Evolutionary conservation across 441 rosid species (phyloP), one percentile per base, ranked within the genome.

Genomic region (Gossypium trilobum): DNA sequence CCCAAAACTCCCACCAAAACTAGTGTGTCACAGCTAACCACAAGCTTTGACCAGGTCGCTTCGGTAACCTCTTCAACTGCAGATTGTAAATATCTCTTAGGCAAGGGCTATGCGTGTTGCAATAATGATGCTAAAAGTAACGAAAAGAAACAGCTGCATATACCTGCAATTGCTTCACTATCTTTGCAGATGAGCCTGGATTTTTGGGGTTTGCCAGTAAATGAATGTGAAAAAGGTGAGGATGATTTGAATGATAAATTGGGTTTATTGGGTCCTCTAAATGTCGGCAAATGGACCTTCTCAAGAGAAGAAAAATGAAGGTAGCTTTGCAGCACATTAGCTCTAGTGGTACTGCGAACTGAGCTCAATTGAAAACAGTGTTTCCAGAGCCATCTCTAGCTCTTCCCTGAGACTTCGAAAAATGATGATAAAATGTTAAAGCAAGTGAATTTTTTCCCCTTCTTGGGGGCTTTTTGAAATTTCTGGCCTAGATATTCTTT

Each of bases 1-100:
- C 93, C 91, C 93, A 88, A 31, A 88, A 88, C 81, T 88, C 31
- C 93, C 73, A 88, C 91, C 17, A 88, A 84, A 39, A 82, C 87
- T 13, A 89, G 88, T 64, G 1, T 84, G 4, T 79, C 77, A 33
- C 80, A 73, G 11, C 74, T 72, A 6, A 85, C 67, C 22, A 85
- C 89, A 16, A 57, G 75, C 5, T 16, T 61, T 2, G 77, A 79
- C 93, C 93, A 88, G 77, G 77, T 79, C 11, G 86, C 72, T 23
- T 87, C 91, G 10, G 89, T 83, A 73, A 81, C 88, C 39, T 46
- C 86, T 72, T 77, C 73, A 54, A 87, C 93, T 88, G 86, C 80
- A 76, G 10, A 72, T 16, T 6, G n/a, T 23, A 57, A 17, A 51
- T 20, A 8, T 46, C 16, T 11, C 16, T 46, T 4, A 11, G 16